phyloP scores from a whole-genome alignment of 139 green algal species.

The Limnomonas spitsbergensis region DNA sequence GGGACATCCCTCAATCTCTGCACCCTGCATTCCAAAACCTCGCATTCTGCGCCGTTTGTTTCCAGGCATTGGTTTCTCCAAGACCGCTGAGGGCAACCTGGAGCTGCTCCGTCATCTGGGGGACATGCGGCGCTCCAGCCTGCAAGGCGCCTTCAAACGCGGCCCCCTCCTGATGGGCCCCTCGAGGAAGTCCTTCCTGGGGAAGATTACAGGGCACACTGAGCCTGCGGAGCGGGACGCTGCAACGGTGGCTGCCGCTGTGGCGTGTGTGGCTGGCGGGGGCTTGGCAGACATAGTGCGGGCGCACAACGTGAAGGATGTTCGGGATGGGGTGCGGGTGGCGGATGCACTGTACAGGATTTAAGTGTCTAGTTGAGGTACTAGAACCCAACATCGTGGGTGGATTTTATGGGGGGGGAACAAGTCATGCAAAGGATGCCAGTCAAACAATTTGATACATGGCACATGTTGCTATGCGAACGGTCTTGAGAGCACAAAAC shows the following conservation, averaged over 20 bases:
- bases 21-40: too few species aligned
- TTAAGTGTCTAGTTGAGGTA: too few species aligned
- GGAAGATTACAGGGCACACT: constrained; percentile 7
- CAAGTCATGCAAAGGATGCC: too few species aligned
- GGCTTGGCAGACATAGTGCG: constrained; percentile 76
- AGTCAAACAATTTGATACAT: too few species aligned
- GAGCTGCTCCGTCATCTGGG: constrained; percentile 64
- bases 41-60: background rate
- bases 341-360: constrained; percentile 64
- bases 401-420: too few species aligned
- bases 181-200: constrained; percentile 66
- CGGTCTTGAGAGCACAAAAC: too few species aligned
- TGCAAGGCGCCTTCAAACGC: background rate
- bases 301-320: constrained; percentile 71
- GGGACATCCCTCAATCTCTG: too few species aligned
- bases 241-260: constrained; percentile 49
- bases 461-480: too few species aligned
- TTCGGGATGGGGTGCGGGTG: constrained; percentile 60
- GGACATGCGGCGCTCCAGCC: constrained; percentile 32
- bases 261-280: constrained; percentile 45
- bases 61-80: constrained; percentile 87
- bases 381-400: too few species aligned
- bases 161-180: constrained; percentile 72
- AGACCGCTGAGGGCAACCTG: constrained; percentile 63
- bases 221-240: constrained; percentile 43